Evolutionary conservation across 768 basidiomycete species (phyloP).

Genomic region (Tylopilus rubrobrunneus): DNA sequence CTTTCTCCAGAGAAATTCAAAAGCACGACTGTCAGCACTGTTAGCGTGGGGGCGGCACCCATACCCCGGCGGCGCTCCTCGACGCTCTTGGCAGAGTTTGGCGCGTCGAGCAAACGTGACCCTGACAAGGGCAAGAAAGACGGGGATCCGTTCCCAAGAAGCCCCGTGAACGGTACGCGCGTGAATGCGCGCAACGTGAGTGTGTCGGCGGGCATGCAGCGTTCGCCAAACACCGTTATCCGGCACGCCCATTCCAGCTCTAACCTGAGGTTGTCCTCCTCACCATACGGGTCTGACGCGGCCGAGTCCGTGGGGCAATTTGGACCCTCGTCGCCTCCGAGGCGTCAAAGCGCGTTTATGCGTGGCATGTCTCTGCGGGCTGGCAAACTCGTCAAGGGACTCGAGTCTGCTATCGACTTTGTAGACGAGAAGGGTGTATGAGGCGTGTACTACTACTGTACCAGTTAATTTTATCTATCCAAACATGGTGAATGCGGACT

Average conservation of each 20-base stretch:
- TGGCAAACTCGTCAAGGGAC: constrained; percentile 34
- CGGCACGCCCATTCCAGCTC: constrained; percentile 26
- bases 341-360: constrained; percentile 28
- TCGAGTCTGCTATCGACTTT: constrained; percentile 41
- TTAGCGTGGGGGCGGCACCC: constrained; percentile 18
- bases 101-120: background rate
- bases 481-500: background rate
- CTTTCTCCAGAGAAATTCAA: constrained; percentile 5
- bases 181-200: background rate
- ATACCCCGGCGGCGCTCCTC: constrained; percentile 23
- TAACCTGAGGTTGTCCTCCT: constrained; percentile 18
- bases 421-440: constrained; percentile 29
- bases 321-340: constrained; percentile 17
- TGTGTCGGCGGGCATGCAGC: background rate
- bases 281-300: constrained; percentile 12
- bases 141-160: background rate
- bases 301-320: background rate
- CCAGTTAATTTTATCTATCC: background rate
- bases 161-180: background rate
- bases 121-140: constrained; percentile 8
- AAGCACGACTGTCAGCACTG: constrained; percentile 21
- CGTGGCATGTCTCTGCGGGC: constrained; percentile 34
- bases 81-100: constrained; percentile 17
- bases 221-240: constrained; percentile 1
- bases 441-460: too few species aligned